Evolutionary conservation across 345 rosid species (phyloP), one percentile per base, ranked within the genome.

Genomic region (Melastoma malabathricum): DNA sequence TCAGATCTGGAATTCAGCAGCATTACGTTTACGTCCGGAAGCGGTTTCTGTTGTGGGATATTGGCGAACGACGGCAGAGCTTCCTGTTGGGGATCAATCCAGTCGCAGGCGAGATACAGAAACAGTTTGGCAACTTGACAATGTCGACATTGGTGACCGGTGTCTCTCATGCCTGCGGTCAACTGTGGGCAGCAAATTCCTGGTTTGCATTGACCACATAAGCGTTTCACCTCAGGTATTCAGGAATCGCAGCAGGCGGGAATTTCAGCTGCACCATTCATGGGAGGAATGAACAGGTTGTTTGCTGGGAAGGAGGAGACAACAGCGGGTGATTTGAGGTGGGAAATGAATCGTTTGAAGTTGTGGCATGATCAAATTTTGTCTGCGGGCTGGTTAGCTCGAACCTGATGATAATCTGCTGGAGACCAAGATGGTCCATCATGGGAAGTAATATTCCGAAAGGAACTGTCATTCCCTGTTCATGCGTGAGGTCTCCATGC

Each of bases 21-120:
- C 12, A 61, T 82, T 68, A 74, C 84, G 3, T 70, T 82, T 68
- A 74, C 84, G 3, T 70, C 84, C 17, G 82, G 89, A 1, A 60
- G 55, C 20, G 82, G 79, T 1, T 78, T 78, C 55, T 44, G 71
- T 0, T 82, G 82, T 58, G 84, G 85, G 57, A 72, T 76, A 47
- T 51, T 74, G 75, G 51, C 46, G 66, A 70, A 56, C 14, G 58
- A 51, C 15, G 54, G 64, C 19, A 57, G 20, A 19, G 82, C 75
- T 47, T 48, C 57, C 6, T 78, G 82, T 46, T 82, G 84, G 89
- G 82, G 31, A 15, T 23, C 29, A 52, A 46, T 58, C 47, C 46
- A 15, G 54, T 50, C 10, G 76, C 59, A 10, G 61, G 23, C 22
- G 60, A 61, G 59, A 75, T 78, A 53, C 70, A 72, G 48, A 57